phyloP scores from a whole-genome alignment of 1,284 basidiomycete species.

The Gomphus bonarii region DNA sequence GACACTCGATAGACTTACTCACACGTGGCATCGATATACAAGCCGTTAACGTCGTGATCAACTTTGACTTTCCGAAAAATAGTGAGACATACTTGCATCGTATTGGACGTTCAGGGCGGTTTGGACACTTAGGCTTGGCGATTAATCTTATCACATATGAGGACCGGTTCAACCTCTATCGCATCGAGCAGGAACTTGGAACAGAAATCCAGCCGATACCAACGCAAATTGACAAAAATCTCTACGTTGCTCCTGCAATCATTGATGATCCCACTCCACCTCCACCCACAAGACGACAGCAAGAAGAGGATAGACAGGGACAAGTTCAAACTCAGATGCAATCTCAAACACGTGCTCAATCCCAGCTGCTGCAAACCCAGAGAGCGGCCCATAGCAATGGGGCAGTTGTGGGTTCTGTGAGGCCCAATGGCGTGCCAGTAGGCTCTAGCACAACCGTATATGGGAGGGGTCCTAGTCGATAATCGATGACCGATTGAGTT shows the following conservation, averaged over 20 bases:
- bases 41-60: conserved; percentile 99
- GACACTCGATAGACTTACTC: conserved; percentile 62
- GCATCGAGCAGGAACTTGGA: conserved; percentile 96
- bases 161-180: conserved; percentile 95
- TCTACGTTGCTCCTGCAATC: conserved; percentile 75
- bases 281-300: background rate
- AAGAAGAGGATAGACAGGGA: conserved; percentile 6
- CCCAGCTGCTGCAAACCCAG: background rate
- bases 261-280: conserved; percentile 32
- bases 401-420: background rate
- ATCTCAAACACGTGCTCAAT: conserved; percentile 7
- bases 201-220: conserved; percentile 98
- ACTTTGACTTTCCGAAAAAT: conserved; percentile 99
- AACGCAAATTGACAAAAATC: conserved; percentile 80
- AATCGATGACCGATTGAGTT: background rate
- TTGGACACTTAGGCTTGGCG: conserved; percentile 93
- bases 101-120: conserved; percentile 95
- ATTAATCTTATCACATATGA: conserved; percentile 97
- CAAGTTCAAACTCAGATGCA: conserved; percentile 11
- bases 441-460: background rate
- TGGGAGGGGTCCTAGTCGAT: conserved; percentile 7
- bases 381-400: conserved; percentile 6
- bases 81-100: conserved; percentile 97
- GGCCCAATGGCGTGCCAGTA: conserved; percentile 1
- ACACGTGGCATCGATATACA: conserved; percentile 99